Percentiles rank a stretch among this genome's conserved stretches.
Evolutionary conservation across 352 stramenopile species (phyloP).

Genomic region (Phytopythium boreale): DNA sequence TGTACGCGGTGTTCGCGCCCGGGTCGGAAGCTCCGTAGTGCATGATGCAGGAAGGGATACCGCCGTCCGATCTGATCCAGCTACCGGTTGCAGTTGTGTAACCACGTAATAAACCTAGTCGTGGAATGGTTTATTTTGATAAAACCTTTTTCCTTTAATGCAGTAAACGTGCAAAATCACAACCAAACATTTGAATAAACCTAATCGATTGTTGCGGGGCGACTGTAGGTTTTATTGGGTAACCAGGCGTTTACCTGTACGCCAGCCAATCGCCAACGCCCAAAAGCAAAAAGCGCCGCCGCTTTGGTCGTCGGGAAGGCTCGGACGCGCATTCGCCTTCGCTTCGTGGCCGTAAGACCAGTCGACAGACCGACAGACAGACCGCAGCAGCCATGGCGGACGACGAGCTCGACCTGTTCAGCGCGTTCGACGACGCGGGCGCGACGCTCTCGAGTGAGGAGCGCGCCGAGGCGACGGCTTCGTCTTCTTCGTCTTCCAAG

Average conservation of each 20-base stretch:
- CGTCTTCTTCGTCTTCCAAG: constrained; percentile 28
- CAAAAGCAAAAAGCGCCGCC: neutral
- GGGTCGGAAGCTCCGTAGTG: neutral
- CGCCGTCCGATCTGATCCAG: neutral
- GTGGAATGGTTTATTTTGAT: neutral
- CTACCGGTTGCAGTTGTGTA: neutral
- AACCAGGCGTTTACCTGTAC: neutral
- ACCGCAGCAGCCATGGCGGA: constrained; percentile 26
- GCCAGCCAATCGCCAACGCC: constrained; percentile 1
- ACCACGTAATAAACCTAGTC: constrained; percentile 1
- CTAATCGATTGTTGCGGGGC: neutral
- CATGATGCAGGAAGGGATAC: neutral
- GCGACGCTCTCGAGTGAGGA: constrained; percentile 63
- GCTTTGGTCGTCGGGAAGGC: too few relatives aligned
- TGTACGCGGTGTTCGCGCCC: constrained; percentile 8
- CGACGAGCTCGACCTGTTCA: constrained; percentile 93
- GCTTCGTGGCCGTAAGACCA: neutral
- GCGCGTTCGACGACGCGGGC: constrained; percentile 87
- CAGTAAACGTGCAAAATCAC: neutral
- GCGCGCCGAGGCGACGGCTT: constrained; percentile 21
- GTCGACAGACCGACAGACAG: too few relatives aligned
- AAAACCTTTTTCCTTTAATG: too few relatives aligned
- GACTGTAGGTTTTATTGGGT: neutral
- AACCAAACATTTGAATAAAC: neutral
- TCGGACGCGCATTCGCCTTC: neutral